Evolutionary conservation across 2,329 filamentous ascomycete species (phyloP).

Genomic region (Monilinia aucupariae): DNA sequence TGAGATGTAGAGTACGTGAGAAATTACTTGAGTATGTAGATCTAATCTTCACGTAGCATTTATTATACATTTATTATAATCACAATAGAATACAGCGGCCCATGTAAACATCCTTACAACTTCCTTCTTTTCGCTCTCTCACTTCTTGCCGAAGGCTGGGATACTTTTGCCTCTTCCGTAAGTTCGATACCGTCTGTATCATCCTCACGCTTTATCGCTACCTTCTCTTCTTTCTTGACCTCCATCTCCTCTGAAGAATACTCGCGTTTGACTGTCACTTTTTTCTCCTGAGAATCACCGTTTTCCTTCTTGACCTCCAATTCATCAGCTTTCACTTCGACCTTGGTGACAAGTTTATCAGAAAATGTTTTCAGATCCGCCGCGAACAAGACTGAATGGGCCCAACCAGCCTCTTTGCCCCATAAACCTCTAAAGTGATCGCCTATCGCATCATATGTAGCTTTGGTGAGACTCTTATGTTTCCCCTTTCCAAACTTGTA

Average conservation of each 20-base stretch:
- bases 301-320: conserved; percentile 35
- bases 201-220: neutral
- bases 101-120: conserved; percentile 5
- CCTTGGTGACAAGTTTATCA: conserved; percentile 46
- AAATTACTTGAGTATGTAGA: no score
- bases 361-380: conserved; percentile 85
- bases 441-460: conserved; percentile 82
- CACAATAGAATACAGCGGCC: conserved; percentile 1
- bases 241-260: conserved; percentile 23
- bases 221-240: conserved; percentile 11
- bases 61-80: neutral
- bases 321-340: conserved; percentile 44
- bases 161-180: conserved; percentile 22
- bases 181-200: conserved; percentile 12
- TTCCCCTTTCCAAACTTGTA: conserved; percentile 86
- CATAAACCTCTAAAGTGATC: conserved; percentile 85
- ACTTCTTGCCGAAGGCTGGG: conserved; percentile 26
- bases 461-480: conserved; percentile 79
- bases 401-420: conserved; percentile 94
- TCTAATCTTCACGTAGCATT: no score
- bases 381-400: conserved; percentile 93
- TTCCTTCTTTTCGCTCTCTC: conserved; percentile 30
- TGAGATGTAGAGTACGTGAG: no score
- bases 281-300: conserved; percentile 23
- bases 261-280: conserved; percentile 27